phyloP scores from a whole-genome alignment of 257 asterid genomes.

The Ophiorrhiza pumila region DNA sequence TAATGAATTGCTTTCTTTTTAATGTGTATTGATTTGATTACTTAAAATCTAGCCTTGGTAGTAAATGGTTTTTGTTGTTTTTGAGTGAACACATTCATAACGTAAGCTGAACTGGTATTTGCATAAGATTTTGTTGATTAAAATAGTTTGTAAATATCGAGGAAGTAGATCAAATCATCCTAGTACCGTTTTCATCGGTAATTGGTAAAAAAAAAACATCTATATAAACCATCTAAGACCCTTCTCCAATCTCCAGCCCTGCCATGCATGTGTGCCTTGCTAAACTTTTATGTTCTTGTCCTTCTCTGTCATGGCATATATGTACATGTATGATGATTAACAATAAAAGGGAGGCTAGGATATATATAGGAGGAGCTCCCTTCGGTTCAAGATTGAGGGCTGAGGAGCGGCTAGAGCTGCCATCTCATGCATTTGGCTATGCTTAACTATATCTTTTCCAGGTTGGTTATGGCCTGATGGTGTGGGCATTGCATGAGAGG shows the following conservation, averaged over 20 bases:
- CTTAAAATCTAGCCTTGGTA: no score
- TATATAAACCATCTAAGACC: not conserved
- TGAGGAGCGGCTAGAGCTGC: conserved; percentile 48
- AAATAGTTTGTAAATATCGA: not conserved
- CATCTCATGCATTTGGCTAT: conserved; percentile 61
- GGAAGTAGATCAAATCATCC: not conserved
- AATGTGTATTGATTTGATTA: no score
- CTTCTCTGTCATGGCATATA: not conserved
- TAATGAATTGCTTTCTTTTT: no score
- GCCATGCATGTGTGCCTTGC: no score
- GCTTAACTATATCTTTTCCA: conserved; percentile 6
- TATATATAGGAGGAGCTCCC: conserved; percentile 37
- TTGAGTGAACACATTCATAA: no score
- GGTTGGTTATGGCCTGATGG: not conserved
- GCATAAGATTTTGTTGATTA: not conserved
- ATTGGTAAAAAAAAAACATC: not conserved
- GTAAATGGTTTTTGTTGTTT: no score
- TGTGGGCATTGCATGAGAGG: no score
- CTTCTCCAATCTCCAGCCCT: not conserved
- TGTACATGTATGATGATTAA: not conserved
- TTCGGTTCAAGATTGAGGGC: conserved; percentile 50
- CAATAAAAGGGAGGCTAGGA: no score
- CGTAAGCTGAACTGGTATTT: no score
- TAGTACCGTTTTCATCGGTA: not conserved
- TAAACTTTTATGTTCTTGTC: not conserved